These are phyloP conservation scores for Alternaria arborescens DNA, from an alignment of 2,329 filamentous ascomycete species.

Conservation along the genomic window DNA sequence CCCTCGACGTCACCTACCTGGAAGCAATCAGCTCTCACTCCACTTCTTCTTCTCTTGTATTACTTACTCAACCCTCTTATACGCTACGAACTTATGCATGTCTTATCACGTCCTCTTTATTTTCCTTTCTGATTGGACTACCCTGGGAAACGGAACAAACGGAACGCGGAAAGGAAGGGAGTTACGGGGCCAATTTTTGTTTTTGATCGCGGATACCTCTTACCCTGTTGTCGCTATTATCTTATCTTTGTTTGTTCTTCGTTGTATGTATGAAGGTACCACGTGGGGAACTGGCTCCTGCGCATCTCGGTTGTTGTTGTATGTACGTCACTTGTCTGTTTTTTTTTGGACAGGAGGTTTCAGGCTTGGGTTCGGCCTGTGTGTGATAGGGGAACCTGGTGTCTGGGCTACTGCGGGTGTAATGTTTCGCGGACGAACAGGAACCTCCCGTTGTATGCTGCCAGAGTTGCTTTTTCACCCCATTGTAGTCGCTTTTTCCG, in stretches of 20 bases:
- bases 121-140: conserved; percentile 34
- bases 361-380: neutral
- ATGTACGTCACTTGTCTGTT: neutral
- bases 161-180: conserved; percentile 2
- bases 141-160: conserved; percentile 15
- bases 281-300: conserved; percentile 3
- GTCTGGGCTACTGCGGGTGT: conserved; percentile 12
- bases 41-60: conserved; percentile 46
- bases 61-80: conserved; percentile 34
- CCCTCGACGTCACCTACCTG: neutral
- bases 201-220: conserved; percentile 43
- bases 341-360: neutral
- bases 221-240: conserved; percentile 1
- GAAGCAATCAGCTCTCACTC: too few species aligned
- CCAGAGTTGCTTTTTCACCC: neutral
- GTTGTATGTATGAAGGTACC: conserved; percentile 31
- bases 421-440: conserved; percentile 16
- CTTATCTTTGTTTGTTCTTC: conserved; percentile 26
- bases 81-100: conserved; percentile 9
- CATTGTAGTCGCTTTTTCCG: neutral
- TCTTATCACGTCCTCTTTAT: conserved; percentile 7
- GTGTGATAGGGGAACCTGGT: neutral
- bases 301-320: conserved; percentile 14
- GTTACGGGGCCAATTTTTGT: conserved; percentile 11
- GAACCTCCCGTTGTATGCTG: neutral